These are phyloP conservation scores for Curvularia verruculosa DNA, from an alignment of 2,329 filamentous ascomycete genomes.

Conservation along the genomic window DNA sequence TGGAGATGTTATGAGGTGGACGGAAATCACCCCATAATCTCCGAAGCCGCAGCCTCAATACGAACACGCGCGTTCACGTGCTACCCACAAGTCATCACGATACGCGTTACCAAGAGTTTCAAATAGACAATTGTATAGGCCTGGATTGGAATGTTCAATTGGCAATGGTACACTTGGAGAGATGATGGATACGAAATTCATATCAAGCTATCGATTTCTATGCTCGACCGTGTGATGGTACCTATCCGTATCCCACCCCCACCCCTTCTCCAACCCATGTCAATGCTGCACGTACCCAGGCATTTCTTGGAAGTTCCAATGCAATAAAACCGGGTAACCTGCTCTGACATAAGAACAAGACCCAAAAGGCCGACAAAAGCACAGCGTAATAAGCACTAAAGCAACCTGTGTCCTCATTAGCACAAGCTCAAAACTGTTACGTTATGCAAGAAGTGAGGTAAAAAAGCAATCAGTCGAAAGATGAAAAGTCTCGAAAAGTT, in stretches of 20 bases:
- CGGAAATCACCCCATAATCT: constrained; percentile 19
- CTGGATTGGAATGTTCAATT: background rate
- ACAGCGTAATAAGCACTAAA: background rate
- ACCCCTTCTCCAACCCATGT: background rate
- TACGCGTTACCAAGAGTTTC: background rate
- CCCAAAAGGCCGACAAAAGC: background rate
- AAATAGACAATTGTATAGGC: background rate
- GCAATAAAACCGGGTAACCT: background rate
- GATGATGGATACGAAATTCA: background rate
- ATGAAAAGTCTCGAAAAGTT: constrained; percentile 48
- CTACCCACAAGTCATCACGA: background rate
- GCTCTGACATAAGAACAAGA: background rate
- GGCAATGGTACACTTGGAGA: background rate
- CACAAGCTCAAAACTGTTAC: constrained; percentile 5
- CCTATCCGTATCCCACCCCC: background rate
- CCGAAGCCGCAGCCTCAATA: constrained; percentile 17
- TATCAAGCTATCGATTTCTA: background rate
- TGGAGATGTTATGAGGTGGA: constrained; percentile 8
- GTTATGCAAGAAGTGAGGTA: background rate
- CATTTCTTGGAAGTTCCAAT: background rate
- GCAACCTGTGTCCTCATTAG: constrained; percentile 10
- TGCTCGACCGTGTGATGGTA: background rate
- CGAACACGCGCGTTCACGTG: constrained; percentile 22
- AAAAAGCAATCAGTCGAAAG: constrained; percentile 46
- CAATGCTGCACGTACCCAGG: background rate